Evolutionary conservation across 352 stramenopile genomes (phyloP), one percentile per base, ranked within the genome.

Genomic region (Pythium monospermum): DNA sequence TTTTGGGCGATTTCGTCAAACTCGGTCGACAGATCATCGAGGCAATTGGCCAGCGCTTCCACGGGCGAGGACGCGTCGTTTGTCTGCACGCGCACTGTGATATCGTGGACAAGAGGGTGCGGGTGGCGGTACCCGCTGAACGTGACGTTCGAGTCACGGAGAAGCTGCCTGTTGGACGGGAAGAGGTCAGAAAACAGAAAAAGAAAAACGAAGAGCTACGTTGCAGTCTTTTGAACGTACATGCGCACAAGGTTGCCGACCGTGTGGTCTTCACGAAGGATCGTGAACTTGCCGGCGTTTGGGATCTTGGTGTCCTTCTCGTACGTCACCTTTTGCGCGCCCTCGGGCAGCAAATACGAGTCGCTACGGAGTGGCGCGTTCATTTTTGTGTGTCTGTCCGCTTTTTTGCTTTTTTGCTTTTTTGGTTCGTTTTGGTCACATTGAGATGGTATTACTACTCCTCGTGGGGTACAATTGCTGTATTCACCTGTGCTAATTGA

Each of bases 261-360:
- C 0, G 96, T 99, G 73, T 99, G 96, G 76, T 99, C 96, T 72
- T 99, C 96, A 44, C 98, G 98, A 50, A 98, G 89, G 61, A 99
- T 93, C 43, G 87, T 97, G 66, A 99, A 99, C 42, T 95, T 98
- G 50, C 95, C 96, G 21, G 96, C 94, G 67, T 99, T 98, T 26
- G 90, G 84, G 52, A 98, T 96, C 77, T 98, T 98, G 25, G 94
- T 98, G 70, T 99, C 95, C 35, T 94, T 88, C 58, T 93, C 83
- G 70, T 99, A 98, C 56, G 84, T 87, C 45, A 98, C 88, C 62
- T 97, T 98, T 47, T 87, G 67, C 43, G 80, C 78, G 43, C 83
- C 83, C 57, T 94, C 83, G 16, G 83, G 83, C 64, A 94, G 75
- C 66, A 91, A 59, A 53, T 91, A 94, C 70, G 81, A 85, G 66